Base-by-base conservation (phyloP, 192 early-diverging fungal species). In the Glomus cerebriforme region DNA sequence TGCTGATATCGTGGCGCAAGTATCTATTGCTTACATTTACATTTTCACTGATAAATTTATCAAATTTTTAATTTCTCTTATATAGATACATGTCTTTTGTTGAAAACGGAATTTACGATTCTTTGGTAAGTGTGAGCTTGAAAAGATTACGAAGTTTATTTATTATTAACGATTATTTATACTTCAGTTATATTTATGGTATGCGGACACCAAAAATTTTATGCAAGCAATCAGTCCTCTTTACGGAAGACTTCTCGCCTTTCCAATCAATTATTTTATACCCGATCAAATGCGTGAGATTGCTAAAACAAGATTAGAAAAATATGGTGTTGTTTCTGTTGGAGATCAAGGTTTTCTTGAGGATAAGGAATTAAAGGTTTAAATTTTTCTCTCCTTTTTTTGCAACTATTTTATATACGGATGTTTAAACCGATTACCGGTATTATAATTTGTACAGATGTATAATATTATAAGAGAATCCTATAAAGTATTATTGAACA, bases 171-270 rank as follows among this genome's bases (percentile, higher is more conserved):
- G 34, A 34, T 39, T 32, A 5, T 17, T 45, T 72, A 71, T 60
- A 60, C 15, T 34, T 85, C 70, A 85, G 87, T 82, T 97, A 29
- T 96, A 92, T 74, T 93, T 88, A 43, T 95, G 93, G 92, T 98
- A 92, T 73, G 80, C 94, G 8, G 96, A 96, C 62, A 80, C 88
- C 6, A 91, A 93, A 34, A 97, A 98, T 83, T 96, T 92, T 87
- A 82, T 85, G 31, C 88, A 93, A 22, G 84, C 83, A 17, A 94
- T 92, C 39, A 88, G 93, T 35, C 94, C 93, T 29, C 85, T 91
- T 12, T 87, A 95, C 59, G 91, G 91, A 5, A 88, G 86, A 65
- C 73, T 93, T 24, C 84, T 98, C 47, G 83, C 92, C 0, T 91
- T 95, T 32, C 89, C 92, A 27, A 83, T 88, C 1, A 86, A 92